Evolutionary conservation across 2,329 filamentous ascomycete genomes (phyloP).

Genomic region (Curvularia sp.): DNA sequence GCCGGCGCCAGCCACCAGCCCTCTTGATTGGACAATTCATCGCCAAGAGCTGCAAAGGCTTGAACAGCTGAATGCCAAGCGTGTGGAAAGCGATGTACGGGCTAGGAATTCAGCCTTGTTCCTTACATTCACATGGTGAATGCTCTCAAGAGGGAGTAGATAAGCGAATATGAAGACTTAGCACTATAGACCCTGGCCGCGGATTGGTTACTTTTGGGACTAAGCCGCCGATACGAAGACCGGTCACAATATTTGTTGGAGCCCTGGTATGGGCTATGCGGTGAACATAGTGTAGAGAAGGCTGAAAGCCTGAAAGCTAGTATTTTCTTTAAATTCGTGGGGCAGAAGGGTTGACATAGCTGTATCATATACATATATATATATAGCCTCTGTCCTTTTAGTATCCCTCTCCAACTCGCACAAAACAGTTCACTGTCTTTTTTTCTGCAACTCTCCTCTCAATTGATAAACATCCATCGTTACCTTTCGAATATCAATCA

Average conservation of each 20-base stretch:
- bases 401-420: too few species aligned
- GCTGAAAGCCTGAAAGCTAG: not conserved
- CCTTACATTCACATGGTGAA: not conserved
- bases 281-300: not conserved
- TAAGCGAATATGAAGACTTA: not conserved
- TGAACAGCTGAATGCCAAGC: not conserved
- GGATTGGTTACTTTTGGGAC: not conserved
- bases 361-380: too few species aligned
- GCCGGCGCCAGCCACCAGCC: not conserved
- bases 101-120: not conserved
- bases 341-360: not conserved
- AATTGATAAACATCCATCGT: not conserved
- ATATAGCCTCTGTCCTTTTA: too few species aligned
- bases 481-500: not conserved
- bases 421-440: too few species aligned
- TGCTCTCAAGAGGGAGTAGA: not conserved
- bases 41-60: not conserved
- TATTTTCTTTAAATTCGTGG: not conserved
- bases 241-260: not conserved
- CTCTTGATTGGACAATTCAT: not conserved
- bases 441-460: not conserved
- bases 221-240: not conserved
- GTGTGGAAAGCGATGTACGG: slow-evolving; percentile 4
- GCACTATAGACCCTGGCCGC: not conserved
- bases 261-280: not conserved